phyloP scores from a whole-genome alignment of 495 filamentous ascomycete species.

The Barbatosphaeria neglecta region DNA sequence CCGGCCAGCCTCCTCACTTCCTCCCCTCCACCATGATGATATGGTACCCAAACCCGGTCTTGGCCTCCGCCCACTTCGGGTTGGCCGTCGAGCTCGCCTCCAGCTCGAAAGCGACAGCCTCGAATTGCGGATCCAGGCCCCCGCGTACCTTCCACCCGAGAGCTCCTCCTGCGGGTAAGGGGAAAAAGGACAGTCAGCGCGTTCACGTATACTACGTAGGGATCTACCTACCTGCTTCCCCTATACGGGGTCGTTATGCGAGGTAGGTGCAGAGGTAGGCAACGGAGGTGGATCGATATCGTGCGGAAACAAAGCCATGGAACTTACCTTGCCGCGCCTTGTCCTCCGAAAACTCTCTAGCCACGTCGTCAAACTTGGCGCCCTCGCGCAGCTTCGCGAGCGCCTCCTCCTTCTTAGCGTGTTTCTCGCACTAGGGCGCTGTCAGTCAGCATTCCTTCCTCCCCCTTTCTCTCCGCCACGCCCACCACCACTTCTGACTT shows the following conservation, averaged over 20 bases:
- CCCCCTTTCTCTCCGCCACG: too few species aligned
- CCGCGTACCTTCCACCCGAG: constrained; percentile 79
- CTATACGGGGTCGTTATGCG: too few species aligned
- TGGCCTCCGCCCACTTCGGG: constrained; percentile 68
- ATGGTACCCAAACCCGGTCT: constrained; percentile 84
- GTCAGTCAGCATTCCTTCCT: not conserved
- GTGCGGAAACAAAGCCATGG: not conserved
- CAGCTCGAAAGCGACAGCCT: constrained; percentile 69
- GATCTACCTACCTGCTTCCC: too few species aligned
- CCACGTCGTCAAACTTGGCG: constrained; percentile 80
- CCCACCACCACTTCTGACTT: too few species aligned
- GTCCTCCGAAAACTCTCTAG: constrained; percentile 75
- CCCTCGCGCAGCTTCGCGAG: constrained; percentile 65
- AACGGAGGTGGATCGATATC: not conserved
- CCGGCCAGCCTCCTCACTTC: too few species aligned
- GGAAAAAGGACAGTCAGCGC: too few species aligned
- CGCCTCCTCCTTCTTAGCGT: constrained; percentile 79
- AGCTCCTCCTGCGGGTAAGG: constrained; percentile 56
- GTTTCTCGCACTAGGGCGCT: constrained; percentile 62
- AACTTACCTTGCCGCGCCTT: constrained; percentile 69
- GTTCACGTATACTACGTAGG: too few species aligned
- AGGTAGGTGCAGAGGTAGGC: not conserved
- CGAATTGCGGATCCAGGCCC: constrained; percentile 60
- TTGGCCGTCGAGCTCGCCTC: constrained; percentile 63
- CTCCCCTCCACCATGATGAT: constrained; percentile 67